Conservation (phyloP, 495 filamentous ascomycete genomes). For the Cercophora newfieldiana region DNA sequence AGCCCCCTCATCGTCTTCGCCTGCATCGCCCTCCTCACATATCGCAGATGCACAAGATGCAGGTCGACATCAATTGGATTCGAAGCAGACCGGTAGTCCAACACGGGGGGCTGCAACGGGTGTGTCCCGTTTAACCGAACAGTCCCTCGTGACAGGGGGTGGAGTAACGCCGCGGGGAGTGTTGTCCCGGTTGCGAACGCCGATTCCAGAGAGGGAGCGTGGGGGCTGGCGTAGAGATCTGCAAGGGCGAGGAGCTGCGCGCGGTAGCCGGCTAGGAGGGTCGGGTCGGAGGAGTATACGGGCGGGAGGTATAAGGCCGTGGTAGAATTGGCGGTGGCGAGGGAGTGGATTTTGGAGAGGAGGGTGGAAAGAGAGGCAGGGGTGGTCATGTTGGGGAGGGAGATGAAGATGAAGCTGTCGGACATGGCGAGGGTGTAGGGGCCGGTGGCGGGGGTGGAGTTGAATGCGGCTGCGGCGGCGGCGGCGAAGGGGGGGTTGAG, state of each 20-base stretch:
- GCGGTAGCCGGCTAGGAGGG: slow-evolving; percentile 35
- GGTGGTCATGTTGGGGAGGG: slow-evolving; percentile 17
- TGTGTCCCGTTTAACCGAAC: slow-evolving; percentile 34
- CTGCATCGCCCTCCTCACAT: slow-evolving; percentile 2
- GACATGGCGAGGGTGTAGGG: slow-evolving; percentile 25
- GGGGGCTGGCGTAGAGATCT: slow-evolving; percentile 17
- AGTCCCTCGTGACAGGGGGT: slow-evolving; percentile 39
- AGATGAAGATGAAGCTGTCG: slow-evolving; percentile 15
- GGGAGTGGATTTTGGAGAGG: background rate
- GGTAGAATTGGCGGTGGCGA: background rate
- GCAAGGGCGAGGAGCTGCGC: slow-evolving; percentile 28
- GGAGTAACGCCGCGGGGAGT: background rate
- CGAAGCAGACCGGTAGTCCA: slow-evolving; percentile 27
- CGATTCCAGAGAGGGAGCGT: slow-evolving; percentile 16
- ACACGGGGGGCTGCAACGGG: slow-evolving; percentile 27
- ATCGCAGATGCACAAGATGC: slow-evolving; percentile 16
- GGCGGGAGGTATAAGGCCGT: background rate
- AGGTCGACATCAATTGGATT: slow-evolving; percentile 32
- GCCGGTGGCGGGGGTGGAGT: slow-evolving; percentile 16
- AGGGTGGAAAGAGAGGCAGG: background rate
- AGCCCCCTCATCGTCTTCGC: background rate
- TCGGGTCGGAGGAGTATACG: slow-evolving; percentile 17
- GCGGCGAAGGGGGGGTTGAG: background rate
- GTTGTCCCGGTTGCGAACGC: slow-evolving; percentile 18
- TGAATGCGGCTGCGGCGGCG: background rate